Conservation (phyloP, 768 basidiomycete species). For the Tulasnella sp. region DNA sequence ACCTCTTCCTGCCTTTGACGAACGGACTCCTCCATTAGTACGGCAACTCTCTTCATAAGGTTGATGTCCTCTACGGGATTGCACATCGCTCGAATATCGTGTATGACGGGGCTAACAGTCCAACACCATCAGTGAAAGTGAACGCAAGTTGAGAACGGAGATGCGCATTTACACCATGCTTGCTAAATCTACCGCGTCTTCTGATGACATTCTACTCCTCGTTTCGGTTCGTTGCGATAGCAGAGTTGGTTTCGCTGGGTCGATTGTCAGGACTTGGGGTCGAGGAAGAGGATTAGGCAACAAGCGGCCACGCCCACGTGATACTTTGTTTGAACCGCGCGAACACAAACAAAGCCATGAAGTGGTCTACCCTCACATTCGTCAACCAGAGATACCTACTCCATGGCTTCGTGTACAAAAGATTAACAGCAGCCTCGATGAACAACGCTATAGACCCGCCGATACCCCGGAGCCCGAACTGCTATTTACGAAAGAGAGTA, state of each 20-base stretch:
- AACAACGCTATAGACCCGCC: background rate
- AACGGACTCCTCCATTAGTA: slow-evolving; percentile 21
- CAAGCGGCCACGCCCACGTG: background rate
- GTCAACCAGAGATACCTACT: background rate
- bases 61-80: slow-evolving; percentile 32
- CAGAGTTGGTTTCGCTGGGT: background rate
- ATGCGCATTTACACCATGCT: background rate
- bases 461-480: background rate
- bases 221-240: background rate
- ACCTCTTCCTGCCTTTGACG: slow-evolving; percentile 20
- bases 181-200: slow-evolving; percentile 8
- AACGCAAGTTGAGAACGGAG: background rate
- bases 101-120: slow-evolving; percentile 9
- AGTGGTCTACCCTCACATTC: too few species aligned
- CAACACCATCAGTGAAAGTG: background rate
- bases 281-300: background rate
- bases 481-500: background rate
- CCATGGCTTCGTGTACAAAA: background rate
- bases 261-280: background rate
- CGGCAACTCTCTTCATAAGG: slow-evolving; percentile 19
- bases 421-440: background rate
- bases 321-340: background rate
- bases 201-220: background rate
- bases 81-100: slow-evolving; percentile 23
- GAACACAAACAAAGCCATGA: background rate